Evolutionary conservation across 2,329 filamentous ascomycete species (phyloP).

Genomic region (Hymenoscyphus repandus): DNA sequence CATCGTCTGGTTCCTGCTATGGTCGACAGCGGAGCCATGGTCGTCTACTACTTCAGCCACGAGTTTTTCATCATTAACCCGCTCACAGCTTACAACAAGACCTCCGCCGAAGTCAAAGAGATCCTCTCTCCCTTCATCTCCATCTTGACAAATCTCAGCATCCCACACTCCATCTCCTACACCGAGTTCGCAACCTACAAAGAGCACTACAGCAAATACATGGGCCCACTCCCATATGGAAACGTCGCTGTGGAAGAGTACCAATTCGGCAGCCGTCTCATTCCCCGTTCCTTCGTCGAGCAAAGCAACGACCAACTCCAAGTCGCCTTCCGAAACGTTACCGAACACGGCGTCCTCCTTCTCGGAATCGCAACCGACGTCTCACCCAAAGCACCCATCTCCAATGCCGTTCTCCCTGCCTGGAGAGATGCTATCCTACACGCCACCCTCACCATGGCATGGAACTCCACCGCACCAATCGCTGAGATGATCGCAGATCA

Average conservation of each 20-base stretch:
- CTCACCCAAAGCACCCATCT: constrained; percentile 16
- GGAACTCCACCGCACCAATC: constrained; percentile 31
- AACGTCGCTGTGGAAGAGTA: constrained; percentile 27
- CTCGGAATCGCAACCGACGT: constrained; percentile 33
- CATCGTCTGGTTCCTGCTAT: constrained; percentile 40
- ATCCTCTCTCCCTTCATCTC: constrained; percentile 43
- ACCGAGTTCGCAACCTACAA: constrained; percentile 21
- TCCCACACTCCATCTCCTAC: constrained; percentile 29
- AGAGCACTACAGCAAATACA: constrained; percentile 31
- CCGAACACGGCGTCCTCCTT: constrained; percentile 30
- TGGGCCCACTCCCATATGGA: constrained; percentile 27
- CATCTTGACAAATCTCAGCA: constrained; percentile 34
- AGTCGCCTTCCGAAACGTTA: constrained; percentile 30
- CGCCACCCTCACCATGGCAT: constrained; percentile 29
- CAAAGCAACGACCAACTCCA: constrained; percentile 20
- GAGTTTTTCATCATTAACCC: constrained; percentile 42
- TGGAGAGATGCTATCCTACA: constrained; percentile 36
- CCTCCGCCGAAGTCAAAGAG: constrained; percentile 35
- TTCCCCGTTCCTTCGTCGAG: constrained; percentile 34
- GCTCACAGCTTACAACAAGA: constrained; percentile 44
- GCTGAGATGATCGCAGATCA: constrained; percentile 27
- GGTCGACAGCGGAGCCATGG: constrained; percentile 44
- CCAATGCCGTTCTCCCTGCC: constrained; percentile 37
- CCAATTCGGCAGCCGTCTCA: constrained; percentile 39
- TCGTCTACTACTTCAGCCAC: constrained; percentile 44